Base-by-base conservation (phyloP, 208 protist genomes). In the Acanthamoeba rhysodes region DNA sequence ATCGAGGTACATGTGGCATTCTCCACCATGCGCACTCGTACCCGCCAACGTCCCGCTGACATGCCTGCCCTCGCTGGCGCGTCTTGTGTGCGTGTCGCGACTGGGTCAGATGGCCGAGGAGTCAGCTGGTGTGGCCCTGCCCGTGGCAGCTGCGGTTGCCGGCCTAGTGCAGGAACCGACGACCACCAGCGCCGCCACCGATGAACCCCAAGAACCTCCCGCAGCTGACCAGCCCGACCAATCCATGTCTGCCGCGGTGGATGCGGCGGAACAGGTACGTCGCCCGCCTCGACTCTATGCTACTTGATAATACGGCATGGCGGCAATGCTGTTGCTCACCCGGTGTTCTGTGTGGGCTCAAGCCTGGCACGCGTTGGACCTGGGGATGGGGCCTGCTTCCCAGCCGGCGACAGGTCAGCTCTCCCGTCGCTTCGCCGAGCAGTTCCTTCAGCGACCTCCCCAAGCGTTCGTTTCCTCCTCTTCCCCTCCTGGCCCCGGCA, bases 341-440 rank as follows among this genome's bases (percentile, higher is more conserved):
- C 14, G 64, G 22, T 84, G 24, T 41, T 27, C 32, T 87, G 9
- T 41, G 7, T n/a, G 24, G 20, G 18, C 9, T 64, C 20, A 14
- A 92, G 62, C 32, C 53, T 20, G 57, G 59, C 32, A 74, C 85
- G 18, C 59, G 85, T 6, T 92, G 85, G 85, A 92, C 85, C 32
- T 92, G 85, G 85, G 85, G 85, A 27, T 92, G 85, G 85, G 85
- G 85, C 20, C 37, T 92, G 22, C 85, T 92, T 66, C 85, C 85
- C 24, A 48, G 62, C 27, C 53, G 62, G 27, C 24, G 37, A 14
- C 53, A 92, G 27, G 27, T 74, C 32, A 72, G 24, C 24, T 66
- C 53, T 24, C 45, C 85, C 7, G 59, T 32, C 57, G 53, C 85
- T 24, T 74, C 85, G 29, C 62, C 85, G n/a, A 72, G 32, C 59